Percentiles rank a stretch among this genome's conserved stretches.
phyloP scores from a whole-genome alignment of 768 basidiomycete genomes.

The Tulasnella sp. region DNA sequence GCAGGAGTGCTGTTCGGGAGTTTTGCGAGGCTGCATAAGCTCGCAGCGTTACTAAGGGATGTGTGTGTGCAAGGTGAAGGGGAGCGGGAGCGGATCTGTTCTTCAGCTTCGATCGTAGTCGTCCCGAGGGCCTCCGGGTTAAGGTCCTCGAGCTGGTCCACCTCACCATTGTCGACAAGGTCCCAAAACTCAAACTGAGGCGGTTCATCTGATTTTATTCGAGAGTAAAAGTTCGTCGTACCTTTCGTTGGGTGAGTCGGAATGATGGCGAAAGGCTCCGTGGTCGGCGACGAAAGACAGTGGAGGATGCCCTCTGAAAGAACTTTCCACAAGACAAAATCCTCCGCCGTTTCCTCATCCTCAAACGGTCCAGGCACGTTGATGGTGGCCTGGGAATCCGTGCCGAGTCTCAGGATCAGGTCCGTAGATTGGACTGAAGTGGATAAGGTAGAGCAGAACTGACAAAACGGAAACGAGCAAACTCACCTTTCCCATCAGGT shows the following conservation, averaged over 20 bases:
- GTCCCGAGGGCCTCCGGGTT: not conserved
- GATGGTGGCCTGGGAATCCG: not conserved
- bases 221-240: not conserved
- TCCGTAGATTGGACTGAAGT: not conserved
- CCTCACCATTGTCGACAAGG: not conserved
- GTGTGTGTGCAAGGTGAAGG: not conserved
- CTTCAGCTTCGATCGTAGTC: not conserved
- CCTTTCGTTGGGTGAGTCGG: not conserved
- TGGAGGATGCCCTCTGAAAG: not conserved
- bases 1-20: not conserved
- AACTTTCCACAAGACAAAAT: not conserved
- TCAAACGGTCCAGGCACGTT: not conserved
- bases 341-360: not conserved
- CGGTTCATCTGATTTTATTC: not conserved
- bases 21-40: not conserved
- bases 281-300: not conserved
- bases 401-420: not conserved
- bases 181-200: not conserved
- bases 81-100: not conserved
- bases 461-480: not conserved
- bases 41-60: not conserved
- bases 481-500: not conserved
- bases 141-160: not conserved
- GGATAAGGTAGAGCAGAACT: not conserved
- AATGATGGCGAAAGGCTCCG: not conserved